phyloP scores from a whole-genome alignment of 176 grass and related monocot genomes.

The Phyllostachys edulis region DNA sequence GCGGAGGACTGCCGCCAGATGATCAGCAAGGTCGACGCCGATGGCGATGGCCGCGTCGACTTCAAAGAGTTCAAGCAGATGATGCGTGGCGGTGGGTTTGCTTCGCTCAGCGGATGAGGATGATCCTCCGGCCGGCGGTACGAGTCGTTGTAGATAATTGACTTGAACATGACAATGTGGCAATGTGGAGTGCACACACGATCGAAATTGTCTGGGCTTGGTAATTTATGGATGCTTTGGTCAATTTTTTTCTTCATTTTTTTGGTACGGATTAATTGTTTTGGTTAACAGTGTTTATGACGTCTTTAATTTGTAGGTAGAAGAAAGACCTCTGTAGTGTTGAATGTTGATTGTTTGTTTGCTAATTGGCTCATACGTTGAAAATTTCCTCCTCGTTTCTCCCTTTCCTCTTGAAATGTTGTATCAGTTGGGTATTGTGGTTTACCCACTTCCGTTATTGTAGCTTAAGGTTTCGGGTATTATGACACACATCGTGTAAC shows the following conservation, averaged over 20 bases:
- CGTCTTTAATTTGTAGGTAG: too few species aligned
- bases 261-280: not conserved
- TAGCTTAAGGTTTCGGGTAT: too few species aligned
- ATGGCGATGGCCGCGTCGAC: slow-evolving; percentile 63
- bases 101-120: slow-evolving; percentile 27
- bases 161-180: not conserved
- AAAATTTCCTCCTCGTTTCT: too few species aligned
- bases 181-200: not conserved
- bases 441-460: too few species aligned
- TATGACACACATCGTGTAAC: too few species aligned
- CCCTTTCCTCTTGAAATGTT: too few species aligned
- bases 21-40: slow-evolving; percentile 62
- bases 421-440: too few species aligned
- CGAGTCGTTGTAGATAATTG: not conserved
- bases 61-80: slow-evolving; percentile 82
- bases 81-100: slow-evolving; percentile 65
- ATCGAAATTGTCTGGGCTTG: not conserved
- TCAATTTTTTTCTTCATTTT: not conserved
- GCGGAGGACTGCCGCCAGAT: slow-evolving; percentile 63
- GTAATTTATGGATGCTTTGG: not conserved
- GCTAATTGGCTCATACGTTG: too few species aligned
- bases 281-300: not conserved
- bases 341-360: too few species aligned
- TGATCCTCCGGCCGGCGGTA: not conserved
- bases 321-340: too few species aligned